A percentile compares a stretch with the other conserved stretches of the same genome.
phyloP scores from a whole-genome alignment of 192 early-diverging fungal genomes.

The Rhizophagus clarus region DNA sequence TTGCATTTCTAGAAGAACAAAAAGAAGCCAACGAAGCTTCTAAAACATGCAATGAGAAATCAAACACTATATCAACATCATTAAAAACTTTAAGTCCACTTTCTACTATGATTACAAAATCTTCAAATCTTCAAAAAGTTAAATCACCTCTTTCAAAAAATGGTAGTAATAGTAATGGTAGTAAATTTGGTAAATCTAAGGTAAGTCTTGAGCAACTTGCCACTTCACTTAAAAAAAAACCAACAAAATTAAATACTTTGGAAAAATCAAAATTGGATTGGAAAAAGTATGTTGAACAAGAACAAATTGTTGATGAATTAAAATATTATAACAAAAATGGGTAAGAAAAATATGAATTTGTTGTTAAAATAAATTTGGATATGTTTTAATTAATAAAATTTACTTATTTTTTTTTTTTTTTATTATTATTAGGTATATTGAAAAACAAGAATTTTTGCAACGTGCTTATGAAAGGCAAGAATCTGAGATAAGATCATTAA shows the following conservation, averaged over 20 bases:
- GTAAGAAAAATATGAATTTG: slow-evolving; percentile 22
- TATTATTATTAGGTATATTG: slow-evolving; percentile 53
- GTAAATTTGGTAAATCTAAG: slow-evolving; percentile 33
- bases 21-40: background rate
- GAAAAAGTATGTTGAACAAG: slow-evolving; percentile 62
- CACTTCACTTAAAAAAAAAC: slow-evolving; percentile 48
- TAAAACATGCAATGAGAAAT: background rate
- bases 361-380: background rate
- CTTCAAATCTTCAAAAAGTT: background rate
- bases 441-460: slow-evolving; percentile 69
- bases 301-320: slow-evolving; percentile 63
- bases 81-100: background rate
- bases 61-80: background rate
- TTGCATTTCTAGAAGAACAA: background rate
- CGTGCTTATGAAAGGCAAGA: slow-evolving; percentile 64
- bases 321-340: slow-evolving; percentile 72
- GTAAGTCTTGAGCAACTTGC: slow-evolving; percentile 38
- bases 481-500: slow-evolving; percentile 44
- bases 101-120: too few species aligned
- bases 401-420: slow-evolving; percentile 2
- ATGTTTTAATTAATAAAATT: background rate
- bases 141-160: slow-evolving; percentile 2
- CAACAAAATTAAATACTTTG: slow-evolving; percentile 66
- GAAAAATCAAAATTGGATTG: slow-evolving; percentile 74
- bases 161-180: background rate